Percentiles rank a stretch among this genome's conserved stretches.
Evolutionary conservation across 2,329 filamentous ascomycete genomes (phyloP).

Genomic region (Allantophomopsis cytisporea): DNA sequence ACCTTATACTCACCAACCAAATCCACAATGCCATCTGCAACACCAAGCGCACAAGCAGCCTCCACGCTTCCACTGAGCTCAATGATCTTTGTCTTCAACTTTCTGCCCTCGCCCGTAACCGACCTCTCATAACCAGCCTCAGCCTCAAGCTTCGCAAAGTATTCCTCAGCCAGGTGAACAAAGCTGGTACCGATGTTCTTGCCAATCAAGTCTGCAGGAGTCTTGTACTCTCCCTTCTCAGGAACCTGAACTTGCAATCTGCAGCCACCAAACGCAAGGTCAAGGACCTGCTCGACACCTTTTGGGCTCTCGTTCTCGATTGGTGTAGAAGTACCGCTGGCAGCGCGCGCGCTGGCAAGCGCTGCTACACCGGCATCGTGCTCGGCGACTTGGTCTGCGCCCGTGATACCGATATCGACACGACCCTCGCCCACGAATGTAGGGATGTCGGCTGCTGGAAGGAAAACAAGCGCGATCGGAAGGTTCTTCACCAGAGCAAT

Average conservation of each 20-base stretch:
- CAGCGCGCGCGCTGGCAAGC: constrained; percentile 31
- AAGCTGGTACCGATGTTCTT: constrained; percentile 96
- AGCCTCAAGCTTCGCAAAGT: constrained; percentile 69
- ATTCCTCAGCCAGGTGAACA: constrained; percentile 67
- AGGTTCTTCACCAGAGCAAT: constrained; percentile 97
- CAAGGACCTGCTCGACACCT: constrained; percentile 68
- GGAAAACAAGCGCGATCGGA: constrained; percentile 88
- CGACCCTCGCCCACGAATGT: constrained; percentile 93
- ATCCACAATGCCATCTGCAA: constrained; percentile 95
- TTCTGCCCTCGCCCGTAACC: constrained; percentile 24
- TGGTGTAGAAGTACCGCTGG: constrained; percentile 29
- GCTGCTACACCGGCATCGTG: constrained; percentile 55
- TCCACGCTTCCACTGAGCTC: constrained; percentile 95
- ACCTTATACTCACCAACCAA: constrained; percentile 59
- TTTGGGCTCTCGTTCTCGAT: constrained; percentile 26
- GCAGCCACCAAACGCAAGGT: constrained; percentile 82
- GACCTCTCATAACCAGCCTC: constrained; percentile 17
- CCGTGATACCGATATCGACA: constrained; percentile 90
- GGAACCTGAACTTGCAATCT: constrained; percentile 96
- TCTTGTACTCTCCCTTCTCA: constrained; percentile 59
- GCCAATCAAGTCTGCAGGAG: constrained; percentile 68
- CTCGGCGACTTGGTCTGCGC: constrained; percentile 82
- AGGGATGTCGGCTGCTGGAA: constrained; percentile 92
- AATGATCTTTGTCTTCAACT: constrained; percentile 76
- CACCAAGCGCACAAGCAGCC: constrained; percentile 86